A percentile compares a stretch with the other conserved stretches of the same genome.
Conservation (phyloP, 2,329 filamentous ascomycete species). For the Immersiporthe knoxdaviesiana region DNA sequence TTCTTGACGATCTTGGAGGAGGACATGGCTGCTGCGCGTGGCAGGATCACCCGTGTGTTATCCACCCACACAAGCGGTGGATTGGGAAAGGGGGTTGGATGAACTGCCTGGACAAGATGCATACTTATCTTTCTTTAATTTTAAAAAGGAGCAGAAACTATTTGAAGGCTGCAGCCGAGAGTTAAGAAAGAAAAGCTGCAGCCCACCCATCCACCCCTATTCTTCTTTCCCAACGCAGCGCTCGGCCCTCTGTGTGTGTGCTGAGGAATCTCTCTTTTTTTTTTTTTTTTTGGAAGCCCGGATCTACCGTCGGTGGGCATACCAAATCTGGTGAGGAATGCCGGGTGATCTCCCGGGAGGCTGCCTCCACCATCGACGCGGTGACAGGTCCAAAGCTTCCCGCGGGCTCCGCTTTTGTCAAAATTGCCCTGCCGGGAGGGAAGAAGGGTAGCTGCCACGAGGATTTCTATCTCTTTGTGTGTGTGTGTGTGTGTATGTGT, state of each 20-base stretch:
- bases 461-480: background rate
- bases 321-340: slow-evolving; percentile 2
- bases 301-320: slow-evolving; percentile 7
- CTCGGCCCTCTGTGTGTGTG: background rate
- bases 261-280: background rate
- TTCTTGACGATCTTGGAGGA: background rate
- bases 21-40: background rate
- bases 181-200: background rate
- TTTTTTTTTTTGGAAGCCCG: slow-evolving; percentile 5
- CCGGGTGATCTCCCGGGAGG: slow-evolving; percentile 1
- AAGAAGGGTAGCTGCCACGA: background rate
- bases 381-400: slow-evolving; percentile 4
- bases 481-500: no score
- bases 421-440: background rate
- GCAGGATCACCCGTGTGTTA: background rate
- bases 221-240: background rate
- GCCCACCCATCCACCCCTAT: background rate
- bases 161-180: background rate
- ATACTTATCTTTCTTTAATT: background rate
- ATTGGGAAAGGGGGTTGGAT: background rate
- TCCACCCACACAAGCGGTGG: background rate
- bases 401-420: slow-evolving; percentile 15
- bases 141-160: background rate
- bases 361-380: background rate
- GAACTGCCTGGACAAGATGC: background rate